Base-by-base conservation (phyloP, 225 moss, liverwort and hornwort species). In the Sphagnum contortum region DNA sequence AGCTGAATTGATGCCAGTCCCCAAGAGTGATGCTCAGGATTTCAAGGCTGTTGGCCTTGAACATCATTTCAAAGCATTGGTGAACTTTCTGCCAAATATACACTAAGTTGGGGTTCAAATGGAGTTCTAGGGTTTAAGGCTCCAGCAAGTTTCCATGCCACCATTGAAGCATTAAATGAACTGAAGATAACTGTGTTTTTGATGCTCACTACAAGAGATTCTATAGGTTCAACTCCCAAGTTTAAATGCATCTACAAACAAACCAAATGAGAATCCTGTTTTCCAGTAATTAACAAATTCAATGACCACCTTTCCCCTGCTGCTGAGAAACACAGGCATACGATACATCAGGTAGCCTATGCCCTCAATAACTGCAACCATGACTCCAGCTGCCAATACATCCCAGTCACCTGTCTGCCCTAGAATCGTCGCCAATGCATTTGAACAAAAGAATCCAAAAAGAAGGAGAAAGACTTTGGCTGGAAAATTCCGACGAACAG, bases 341-440 rank as follows among this genome's bases (percentile, higher is more conserved):
- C 83, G 67, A 63, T 98, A 98, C 87, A 89, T 76, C 45, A 98
- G 68, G 45, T 88, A 89, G 3, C 96, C 96, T 9, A 98, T 50
- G 6, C 82, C 90, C 69, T 98, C 96, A 7, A 98, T 89, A 14
- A 88, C 62, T 57, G 89, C 89, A 52, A 98, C 96, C 46, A 98
- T 75, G 60, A 98, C 50, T 4, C 96, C 96, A 2, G 93, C 93
- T 3, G 91, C 91, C 71, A 98, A 75, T 10, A 98, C 90, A 63
- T 98, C 96, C 96, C 96, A 98, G 55, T 98, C 96, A 9, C 96
- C 96, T 5, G 91, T 93, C 75, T 98, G 96, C 6, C 96, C 96
- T 52, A 98, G 49, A 49, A 98, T 66, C 48, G 96, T 98, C 14
- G 96, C 96, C 80, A 98, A 73, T 47, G 96, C 96, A 65, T 98